Percentiles rank a stretch among this genome's conserved stretches.
These are phyloP conservation scores for Irpex rosettiformis DNA, from an alignment of 1,284 basidiomycete species.

Conservation along the genomic window DNA sequence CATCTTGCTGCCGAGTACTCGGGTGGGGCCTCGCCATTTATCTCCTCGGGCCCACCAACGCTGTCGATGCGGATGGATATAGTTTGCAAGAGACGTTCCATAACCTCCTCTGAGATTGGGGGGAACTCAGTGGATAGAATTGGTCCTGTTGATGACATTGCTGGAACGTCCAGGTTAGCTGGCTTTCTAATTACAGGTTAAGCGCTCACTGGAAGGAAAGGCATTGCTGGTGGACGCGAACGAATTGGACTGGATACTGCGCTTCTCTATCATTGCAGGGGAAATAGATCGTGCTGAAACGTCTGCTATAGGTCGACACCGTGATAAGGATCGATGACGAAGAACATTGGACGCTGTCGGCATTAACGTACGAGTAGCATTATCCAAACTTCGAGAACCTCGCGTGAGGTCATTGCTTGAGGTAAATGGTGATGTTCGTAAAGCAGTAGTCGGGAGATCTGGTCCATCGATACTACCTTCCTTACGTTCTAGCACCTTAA, in stretches of 20 bases:
- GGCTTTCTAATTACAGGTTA: no score
- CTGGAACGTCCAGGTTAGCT: no score
- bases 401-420: neutral
- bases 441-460: neutral
- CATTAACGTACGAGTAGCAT: neutral
- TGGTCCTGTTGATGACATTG: neutral
- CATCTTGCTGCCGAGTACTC: neutral
- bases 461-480: neutral
- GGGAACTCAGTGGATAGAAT: neutral
- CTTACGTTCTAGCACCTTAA: neutral
- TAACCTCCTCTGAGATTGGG: conserved; percentile 7
- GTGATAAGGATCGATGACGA: neutral
- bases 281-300: neutral
- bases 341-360: neutral
- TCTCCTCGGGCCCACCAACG: neutral
- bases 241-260: neutral
- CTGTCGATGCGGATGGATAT: conserved; percentile 9
- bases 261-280: neutral
- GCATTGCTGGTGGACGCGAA: neutral
- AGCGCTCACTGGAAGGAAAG: neutral
- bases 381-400: neutral
- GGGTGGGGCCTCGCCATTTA: conserved; percentile 1
- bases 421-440: neutral
- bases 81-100: conserved; percentile 7
- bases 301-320: no score